Evolutionary conservation across 1,139 yeast species (phyloP).

Genomic region (Hyphopichia fennica): DNA sequence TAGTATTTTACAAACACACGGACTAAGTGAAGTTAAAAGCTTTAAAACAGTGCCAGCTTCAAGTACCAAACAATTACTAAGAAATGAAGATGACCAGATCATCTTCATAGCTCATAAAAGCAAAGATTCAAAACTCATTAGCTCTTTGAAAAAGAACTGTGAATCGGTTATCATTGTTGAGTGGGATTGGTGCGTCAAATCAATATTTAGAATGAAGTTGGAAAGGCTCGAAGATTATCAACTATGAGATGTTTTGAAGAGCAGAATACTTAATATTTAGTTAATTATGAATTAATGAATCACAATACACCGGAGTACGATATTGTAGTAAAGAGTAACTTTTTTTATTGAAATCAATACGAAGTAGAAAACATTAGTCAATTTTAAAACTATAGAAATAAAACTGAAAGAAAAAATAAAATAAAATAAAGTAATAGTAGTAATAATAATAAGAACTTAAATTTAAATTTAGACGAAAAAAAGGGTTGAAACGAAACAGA

Average conservation of each 20-base stretch:
- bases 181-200: slow-evolving; percentile 70
- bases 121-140: slow-evolving; percentile 46
- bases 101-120: slow-evolving; percentile 39
- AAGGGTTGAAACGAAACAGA: background rate
- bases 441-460: background rate
- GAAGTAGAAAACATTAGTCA: background rate
- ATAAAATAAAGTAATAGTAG: background rate
- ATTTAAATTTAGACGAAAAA: background rate
- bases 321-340: no score
- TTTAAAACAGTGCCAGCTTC: slow-evolving; percentile 21
- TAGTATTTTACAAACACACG: slow-evolving; percentile 67
- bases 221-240: slow-evolving; percentile 24
- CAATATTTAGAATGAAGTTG: slow-evolving; percentile 52
- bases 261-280: background rate
- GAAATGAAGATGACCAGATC: slow-evolving; percentile 16
- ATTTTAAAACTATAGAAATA: background rate
- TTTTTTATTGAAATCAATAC: background rate
- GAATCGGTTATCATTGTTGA: slow-evolving; percentile 42
- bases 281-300: background rate
- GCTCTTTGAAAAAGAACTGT: slow-evolving; percentile 34
- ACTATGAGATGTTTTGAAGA: slow-evolving; percentile 9
- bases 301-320: background rate
- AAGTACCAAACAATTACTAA: slow-evolving; percentile 10
- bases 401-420: background rate
- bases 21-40: slow-evolving; percentile 40